Percentiles rank a stretch among this genome's conserved stretches.
phyloP scores from a whole-genome alignment of 2,329 filamentous ascomycete genomes.

The Aspergillus sp. region DNA sequence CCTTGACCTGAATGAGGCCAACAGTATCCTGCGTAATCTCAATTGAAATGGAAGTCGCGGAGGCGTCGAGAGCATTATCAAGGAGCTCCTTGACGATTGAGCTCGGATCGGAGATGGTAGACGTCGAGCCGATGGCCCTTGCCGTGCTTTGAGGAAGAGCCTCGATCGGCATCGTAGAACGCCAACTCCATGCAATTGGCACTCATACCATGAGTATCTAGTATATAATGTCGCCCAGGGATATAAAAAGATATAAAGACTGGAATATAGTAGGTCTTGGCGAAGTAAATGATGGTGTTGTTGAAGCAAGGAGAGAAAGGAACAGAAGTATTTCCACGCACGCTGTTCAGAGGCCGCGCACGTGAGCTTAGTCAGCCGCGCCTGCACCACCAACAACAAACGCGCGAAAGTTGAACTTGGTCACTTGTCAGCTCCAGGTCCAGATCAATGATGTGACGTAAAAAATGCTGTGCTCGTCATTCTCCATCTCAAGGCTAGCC shows the following conservation, averaged over 20 bases:
- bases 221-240: background rate
- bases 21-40: slow-evolving; percentile 64
- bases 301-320: slow-evolving; percentile 2
- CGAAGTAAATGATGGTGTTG: background rate
- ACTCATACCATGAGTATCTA: background rate
- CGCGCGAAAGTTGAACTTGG: slow-evolving; percentile 1
- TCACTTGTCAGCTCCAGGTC: background rate
- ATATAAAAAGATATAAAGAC: slow-evolving; percentile 10
- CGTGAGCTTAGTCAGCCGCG: slow-evolving; percentile 19
- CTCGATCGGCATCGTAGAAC: slow-evolving; percentile 50
- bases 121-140: slow-evolving; percentile 60
- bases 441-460: background rate
- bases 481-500: slow-evolving; percentile 49
- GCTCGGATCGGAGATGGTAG: slow-evolving; percentile 60
- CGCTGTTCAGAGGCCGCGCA: slow-evolving; percentile 7
- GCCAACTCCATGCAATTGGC: background rate
- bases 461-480: slow-evolving; percentile 28
- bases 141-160: slow-evolving; percentile 49
- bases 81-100: slow-evolving; percentile 68
- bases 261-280: background rate
- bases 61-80: slow-evolving; percentile 70
- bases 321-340: slow-evolving; percentile 25
- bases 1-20: slow-evolving; percentile 65
- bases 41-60: slow-evolving; percentile 60
- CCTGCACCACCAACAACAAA: background rate